phyloP scores from a whole-genome alignment of 805 yeast species.

The Wickerhamomyces strasburgensis region DNA sequence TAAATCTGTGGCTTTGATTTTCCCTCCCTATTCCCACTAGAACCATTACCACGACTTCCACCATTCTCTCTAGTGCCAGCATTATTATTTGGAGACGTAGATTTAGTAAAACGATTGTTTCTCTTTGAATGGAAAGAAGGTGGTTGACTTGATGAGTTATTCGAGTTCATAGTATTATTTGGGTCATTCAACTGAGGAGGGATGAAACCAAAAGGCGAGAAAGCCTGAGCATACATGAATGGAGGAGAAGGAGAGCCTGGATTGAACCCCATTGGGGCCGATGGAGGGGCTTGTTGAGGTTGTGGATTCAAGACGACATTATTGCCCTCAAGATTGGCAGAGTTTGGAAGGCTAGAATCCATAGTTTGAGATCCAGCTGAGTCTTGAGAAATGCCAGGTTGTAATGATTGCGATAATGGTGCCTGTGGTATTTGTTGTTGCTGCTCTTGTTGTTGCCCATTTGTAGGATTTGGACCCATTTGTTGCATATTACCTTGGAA shows the following conservation, averaged over 20 bases:
- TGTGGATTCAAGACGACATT: too few relatives aligned
- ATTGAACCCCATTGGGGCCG: too few relatives aligned
- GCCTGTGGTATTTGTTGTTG: slow-evolving; percentile 1
- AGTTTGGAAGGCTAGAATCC: too few relatives aligned
- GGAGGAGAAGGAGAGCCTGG: slow-evolving; percentile 9
- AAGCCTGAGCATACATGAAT: slow-evolving; percentile 26
- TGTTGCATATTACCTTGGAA: slow-evolving; percentile 11
- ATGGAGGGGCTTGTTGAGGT: not conserved
- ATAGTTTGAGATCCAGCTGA: too few relatives aligned
- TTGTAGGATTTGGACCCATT: slow-evolving; percentile 1
- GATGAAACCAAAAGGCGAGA: slow-evolving; percentile 25
- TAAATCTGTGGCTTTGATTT: slow-evolving; percentile 44
- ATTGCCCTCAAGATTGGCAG: too few relatives aligned
- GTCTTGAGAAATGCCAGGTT: too few relatives aligned
- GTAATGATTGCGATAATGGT: too few relatives aligned
- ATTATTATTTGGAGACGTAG: slow-evolving; percentile 21
- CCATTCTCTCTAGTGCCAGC: slow-evolving; percentile 9
- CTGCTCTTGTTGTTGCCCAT: not conserved
- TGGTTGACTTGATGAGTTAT: slow-evolving; percentile 1
- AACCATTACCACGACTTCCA: slow-evolving; percentile 2
- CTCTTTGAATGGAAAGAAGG: slow-evolving; percentile 9
- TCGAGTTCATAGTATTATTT: too few relatives aligned
- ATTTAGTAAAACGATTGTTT: slow-evolving; percentile 22
- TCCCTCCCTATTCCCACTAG: not conserved
- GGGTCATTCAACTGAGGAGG: slow-evolving; percentile 16